A percentile compares a stretch with the other conserved stretches of the same genome.
phyloP scores from a whole-genome alignment of 1,284 basidiomycete species.

The Rhodofomes roseus region DNA sequence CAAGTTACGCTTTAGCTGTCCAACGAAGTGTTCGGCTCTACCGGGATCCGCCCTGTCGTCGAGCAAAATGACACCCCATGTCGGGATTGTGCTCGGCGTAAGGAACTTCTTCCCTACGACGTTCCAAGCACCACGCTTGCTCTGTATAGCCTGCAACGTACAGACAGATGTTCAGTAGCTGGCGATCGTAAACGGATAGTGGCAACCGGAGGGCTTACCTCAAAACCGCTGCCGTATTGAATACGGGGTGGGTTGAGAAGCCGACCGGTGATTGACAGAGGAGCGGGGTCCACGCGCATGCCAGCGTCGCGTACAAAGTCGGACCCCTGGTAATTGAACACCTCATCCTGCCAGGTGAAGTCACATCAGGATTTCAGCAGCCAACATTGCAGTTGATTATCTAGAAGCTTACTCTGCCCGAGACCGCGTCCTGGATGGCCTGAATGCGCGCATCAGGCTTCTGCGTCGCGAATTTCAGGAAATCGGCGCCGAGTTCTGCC shows the following conservation, averaged over 20 bases:
- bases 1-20: slow-evolving; percentile 25
- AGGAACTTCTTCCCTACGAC: slow-evolving; percentile 26
- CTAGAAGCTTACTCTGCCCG: slow-evolving; percentile 17
- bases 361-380: background rate
- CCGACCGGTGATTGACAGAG: slow-evolving; percentile 25
- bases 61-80: slow-evolving; percentile 30
- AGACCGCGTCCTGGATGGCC: slow-evolving; percentile 33
- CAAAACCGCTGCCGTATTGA: slow-evolving; percentile 17
- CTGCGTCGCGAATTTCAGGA: slow-evolving; percentile 42
- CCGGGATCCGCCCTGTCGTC: slow-evolving; percentile 6
- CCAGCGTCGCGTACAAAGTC: slow-evolving; percentile 32
- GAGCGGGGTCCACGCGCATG: slow-evolving; percentile 21
- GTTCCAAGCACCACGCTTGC: slow-evolving; percentile 30
- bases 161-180: too few relatives aligned
- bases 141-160: slow-evolving; percentile 11
- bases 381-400: background rate
- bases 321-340: slow-evolving; percentile 29
- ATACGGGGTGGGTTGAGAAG: slow-evolving; percentile 28
- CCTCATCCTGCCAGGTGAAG: slow-evolving; percentile 8
- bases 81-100: slow-evolving; percentile 9
- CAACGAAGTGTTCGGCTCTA: slow-evolving; percentile 16
- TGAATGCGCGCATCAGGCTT: slow-evolving; percentile 34
- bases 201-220: slow-evolving; percentile 8
- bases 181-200: background rate
- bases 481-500: slow-evolving; percentile 31